phyloP scores from a whole-genome alignment of 495 filamentous ascomycete genomes.

The Hypoxylon subgilvum region DNA sequence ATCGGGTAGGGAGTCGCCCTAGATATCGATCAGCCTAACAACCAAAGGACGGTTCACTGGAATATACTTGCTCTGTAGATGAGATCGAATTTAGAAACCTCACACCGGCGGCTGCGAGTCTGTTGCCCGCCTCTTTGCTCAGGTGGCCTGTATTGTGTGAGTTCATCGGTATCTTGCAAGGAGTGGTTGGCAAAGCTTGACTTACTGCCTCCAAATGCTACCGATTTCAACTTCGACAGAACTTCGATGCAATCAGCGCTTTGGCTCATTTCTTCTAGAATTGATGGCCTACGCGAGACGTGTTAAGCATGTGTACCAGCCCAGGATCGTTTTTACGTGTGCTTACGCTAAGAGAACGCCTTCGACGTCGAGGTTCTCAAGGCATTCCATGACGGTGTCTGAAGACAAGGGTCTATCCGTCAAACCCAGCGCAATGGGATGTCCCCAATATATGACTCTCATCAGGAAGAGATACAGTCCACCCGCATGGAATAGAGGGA shows the following conservation, averaged over 20 bases:
- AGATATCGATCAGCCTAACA: not conserved
- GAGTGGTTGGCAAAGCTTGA: not conserved
- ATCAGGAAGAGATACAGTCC: slow-evolving; percentile 36
- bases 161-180: not conserved
- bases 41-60: not conserved
- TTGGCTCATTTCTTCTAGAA: slow-evolving; percentile 52
- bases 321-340: not conserved
- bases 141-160: not conserved
- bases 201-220: slow-evolving; percentile 50
- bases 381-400: not conserved
- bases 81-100: slow-evolving; percentile 43
- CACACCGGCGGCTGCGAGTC: slow-evolving; percentile 23
- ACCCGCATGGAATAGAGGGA: slow-evolving; percentile 44
- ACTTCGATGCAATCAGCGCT: slow-evolving; percentile 32
- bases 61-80: slow-evolving; percentile 47
- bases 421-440: not conserved
- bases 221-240: slow-evolving; percentile 41
- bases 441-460: not conserved
- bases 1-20: slow-evolving; percentile 38
- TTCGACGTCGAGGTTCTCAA: not conserved
- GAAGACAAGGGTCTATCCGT: not conserved
- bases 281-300: slow-evolving; percentile 38
- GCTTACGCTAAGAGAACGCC: not conserved
- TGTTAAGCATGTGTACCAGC: not conserved
- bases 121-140: not conserved